Conservation (phyloP, 257 asterid species). For the Coffea canephora region DNA sequence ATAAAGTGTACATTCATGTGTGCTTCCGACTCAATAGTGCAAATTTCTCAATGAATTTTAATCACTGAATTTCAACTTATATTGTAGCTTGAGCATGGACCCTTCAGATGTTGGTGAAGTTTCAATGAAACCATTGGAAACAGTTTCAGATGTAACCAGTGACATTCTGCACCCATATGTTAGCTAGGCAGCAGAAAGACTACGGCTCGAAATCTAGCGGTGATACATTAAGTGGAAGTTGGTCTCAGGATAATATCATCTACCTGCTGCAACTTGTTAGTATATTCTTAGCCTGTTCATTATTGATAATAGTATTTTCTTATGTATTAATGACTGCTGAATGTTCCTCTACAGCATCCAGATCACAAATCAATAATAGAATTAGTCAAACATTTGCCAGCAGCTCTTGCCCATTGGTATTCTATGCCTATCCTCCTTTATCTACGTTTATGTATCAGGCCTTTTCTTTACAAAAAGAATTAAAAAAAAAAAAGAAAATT, state of each 20-base stretch:
- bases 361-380: conserved; percentile 22
- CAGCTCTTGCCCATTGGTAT: conserved; percentile 14
- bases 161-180: conserved; percentile 15
- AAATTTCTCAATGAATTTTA: conserved; percentile 12
- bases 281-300: conserved; percentile 21
- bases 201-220: conserved; percentile 7
- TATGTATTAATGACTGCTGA: conserved; percentile 24
- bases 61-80: conserved; percentile 20
- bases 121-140: conserved; percentile 23
- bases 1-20: not conserved
- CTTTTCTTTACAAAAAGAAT: not conserved
- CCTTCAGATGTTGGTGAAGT: conserved; percentile 24
- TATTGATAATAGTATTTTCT: conserved; percentile 19
- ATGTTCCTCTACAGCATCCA: conserved; percentile 15
- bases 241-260: conserved; percentile 13
- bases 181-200: conserved; percentile 23
- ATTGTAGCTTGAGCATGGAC: conserved; percentile 27
- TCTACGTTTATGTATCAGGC: not conserved
- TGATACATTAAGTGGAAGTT: conserved; percentile 22
- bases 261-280: conserved; percentile 30
- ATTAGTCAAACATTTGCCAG: conserved; percentile 16
- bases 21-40: conserved; percentile 3
- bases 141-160: conserved; percentile 15
- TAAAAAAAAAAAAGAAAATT: not conserved
- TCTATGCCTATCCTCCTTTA: conserved; percentile 11